These are phyloP conservation scores for Garcia nutans DNA, from an alignment of 345 rosid species.

Conservation along the genomic window DNA sequence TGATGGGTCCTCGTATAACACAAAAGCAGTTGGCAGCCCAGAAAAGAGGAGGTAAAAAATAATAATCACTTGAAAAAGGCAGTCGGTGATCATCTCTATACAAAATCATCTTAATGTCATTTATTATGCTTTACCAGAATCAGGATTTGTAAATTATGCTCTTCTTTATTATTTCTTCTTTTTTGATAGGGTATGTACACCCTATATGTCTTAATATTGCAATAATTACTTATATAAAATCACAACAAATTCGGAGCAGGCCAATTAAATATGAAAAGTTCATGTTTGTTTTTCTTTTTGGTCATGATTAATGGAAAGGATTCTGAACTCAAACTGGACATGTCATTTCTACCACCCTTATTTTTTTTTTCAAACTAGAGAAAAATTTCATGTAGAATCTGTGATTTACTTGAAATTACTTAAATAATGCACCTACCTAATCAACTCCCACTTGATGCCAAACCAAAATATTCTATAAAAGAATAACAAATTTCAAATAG, in stretches of 20 bases:
- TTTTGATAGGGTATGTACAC: neutral
- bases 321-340: neutral
- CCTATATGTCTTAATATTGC: neutral
- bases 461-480: neutral
- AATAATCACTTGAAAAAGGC: neutral
- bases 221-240: no score
- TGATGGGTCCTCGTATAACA: no score
- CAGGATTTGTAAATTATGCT: slow-evolving; percentile 17
- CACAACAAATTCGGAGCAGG: neutral
- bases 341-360: no score
- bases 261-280: neutral
- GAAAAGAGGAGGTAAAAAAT: no score
- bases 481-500: no score
- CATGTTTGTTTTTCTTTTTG: neutral
- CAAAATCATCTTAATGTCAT: no score
- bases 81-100: neutral
- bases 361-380: neutral
- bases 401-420: neutral
- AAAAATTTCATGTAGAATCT: no score
- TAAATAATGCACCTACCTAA: no score
- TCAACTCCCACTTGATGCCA: no score
- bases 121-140: slow-evolving; percentile 6
- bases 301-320: neutral
- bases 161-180: neutral
- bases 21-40: no score